Evolutionary conservation across 768 basidiomycete species (phyloP), one percentile per base, ranked within the genome.

Genomic region (Candolleomyces eurysporus): DNA sequence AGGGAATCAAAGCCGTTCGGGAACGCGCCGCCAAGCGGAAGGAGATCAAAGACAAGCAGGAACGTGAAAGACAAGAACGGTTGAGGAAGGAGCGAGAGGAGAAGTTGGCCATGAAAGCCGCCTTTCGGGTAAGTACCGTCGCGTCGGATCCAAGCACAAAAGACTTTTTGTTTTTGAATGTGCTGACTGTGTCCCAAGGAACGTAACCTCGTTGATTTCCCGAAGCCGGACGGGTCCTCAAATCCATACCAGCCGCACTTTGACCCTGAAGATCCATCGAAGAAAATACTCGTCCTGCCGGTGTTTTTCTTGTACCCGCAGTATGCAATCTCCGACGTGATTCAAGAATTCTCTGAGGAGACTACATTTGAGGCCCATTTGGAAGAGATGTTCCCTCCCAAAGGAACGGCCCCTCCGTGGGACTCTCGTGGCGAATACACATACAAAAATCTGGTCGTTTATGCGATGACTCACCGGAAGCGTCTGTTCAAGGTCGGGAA

Each of bases 291-390:
- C 13, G 73, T 96, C 63, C 72, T 97, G 70, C 96, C 97, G 2
- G 88, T 90, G 46, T 92, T 97, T 79, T 90, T 98, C 75, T 81
- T 98, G 62, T 97, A 98, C 73, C 97, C 97, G 6, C 89, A 94
- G 71, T 81, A 94, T 64, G 85, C 88, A 11, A 93, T 86, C 5
- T 93, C 96, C 31, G 97, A 99, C 73, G 82, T 96, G 61, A 90
- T 98, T 64, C 80, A 90, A 14, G 82, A 88, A 54, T 98, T 96
- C 74, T 80, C 86, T 64, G 96, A 98, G 72, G 84, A 89, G 64
- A 89, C 92, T 2, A 83, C 92, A 2, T 94, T 98, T 72, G 78
- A 81, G 8, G 86, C 86, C 45, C 91, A 94, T 65, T 79, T 98
- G 4, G 77, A 80, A 19, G 75, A 79, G 16, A 96, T 99, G 88